phyloP scores from a whole-genome alignment of 257 asterid genomes.

The Solanum ossicruentum region DNA sequence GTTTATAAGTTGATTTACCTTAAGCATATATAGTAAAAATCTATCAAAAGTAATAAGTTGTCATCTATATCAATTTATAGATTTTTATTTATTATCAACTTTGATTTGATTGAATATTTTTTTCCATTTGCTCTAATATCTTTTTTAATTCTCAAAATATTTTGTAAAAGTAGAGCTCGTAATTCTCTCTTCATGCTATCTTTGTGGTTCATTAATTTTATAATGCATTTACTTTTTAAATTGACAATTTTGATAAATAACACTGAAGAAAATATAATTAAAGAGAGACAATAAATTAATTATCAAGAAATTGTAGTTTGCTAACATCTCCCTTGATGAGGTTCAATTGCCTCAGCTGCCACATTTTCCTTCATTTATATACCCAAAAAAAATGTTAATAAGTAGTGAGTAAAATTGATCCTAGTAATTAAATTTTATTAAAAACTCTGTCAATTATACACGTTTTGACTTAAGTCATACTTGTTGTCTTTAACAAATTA shows the following conservation, averaged over 20 bases:
- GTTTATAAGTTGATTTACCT: background rate
- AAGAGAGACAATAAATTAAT: background rate
- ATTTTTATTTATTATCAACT: background rate
- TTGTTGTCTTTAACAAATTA: no score
- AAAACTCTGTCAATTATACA: background rate
- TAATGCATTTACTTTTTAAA: background rate
- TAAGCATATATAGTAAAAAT: background rate
- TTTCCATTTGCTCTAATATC: background rate
- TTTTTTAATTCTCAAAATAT: background rate
- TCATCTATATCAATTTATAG: background rate
- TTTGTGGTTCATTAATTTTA: background rate
- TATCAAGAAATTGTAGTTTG: conserved; percentile 36
- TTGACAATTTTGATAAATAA: background rate
- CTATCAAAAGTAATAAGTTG: background rate
- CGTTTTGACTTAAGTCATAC: background rate
- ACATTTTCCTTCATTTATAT: conserved; percentile 26
- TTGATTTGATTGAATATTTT: background rate
- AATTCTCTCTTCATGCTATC: background rate
- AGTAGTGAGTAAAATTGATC: background rate
- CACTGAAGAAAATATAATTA: background rate
- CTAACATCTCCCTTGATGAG: conserved; percentile 23
- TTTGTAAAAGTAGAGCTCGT: background rate
- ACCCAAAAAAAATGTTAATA: background rate
- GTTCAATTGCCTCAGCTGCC: conserved; percentile 24
- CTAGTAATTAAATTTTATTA: background rate